phyloP scores from a whole-genome alignment of 805 yeast species.

The Limtongozyma cylindracea region DNA sequence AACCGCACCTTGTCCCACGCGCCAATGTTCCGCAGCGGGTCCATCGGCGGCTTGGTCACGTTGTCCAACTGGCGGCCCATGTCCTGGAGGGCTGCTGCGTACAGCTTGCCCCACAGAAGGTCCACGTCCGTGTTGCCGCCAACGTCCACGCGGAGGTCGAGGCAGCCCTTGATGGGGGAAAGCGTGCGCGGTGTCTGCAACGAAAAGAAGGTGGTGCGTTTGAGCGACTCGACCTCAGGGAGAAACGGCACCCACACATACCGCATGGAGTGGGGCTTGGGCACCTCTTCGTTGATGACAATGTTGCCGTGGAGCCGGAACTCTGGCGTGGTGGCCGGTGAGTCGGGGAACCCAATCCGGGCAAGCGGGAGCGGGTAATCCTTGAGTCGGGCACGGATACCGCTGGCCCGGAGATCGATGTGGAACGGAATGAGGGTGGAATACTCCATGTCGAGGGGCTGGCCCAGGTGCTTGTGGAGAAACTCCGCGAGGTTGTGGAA shows the following conservation, averaged over 20 bases:
- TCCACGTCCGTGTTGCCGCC: constrained; percentile 20
- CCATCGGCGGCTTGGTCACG: constrained; percentile 17
- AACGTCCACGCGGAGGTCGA: constrained; percentile 20
- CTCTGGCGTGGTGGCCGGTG: constrained; percentile 5
- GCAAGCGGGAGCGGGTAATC: constrained; percentile 19
- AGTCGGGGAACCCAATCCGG: constrained; percentile 21
- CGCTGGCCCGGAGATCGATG: constrained; percentile 8
- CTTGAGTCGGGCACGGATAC: constrained; percentile 3
- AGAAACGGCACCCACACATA: constrained; percentile 31
- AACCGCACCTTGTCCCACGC: constrained; percentile 30
- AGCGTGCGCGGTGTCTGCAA: constrained; percentile 32
- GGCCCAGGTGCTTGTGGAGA: constrained; percentile 12
- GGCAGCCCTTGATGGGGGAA: constrained; percentile 30
- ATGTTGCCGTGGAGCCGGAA: constrained; percentile 15
- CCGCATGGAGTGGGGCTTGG: constrained; percentile 16
- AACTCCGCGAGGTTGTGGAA: constrained; percentile 12
- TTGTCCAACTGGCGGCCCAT: constrained; percentile 16
- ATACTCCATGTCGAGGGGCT: constrained; percentile 26
- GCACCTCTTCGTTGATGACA: constrained; percentile 28
- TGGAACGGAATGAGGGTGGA: constrained; percentile 28
- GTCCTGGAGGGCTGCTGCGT: constrained; percentile 32
- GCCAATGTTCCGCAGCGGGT: constrained; percentile 16
- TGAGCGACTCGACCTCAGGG: constrained; percentile 16
- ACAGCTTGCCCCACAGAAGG: constrained; percentile 38
- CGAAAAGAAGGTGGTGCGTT: constrained; percentile 15